Conservation (phyloP, 2,329 filamentous ascomycete species). For the Calonectria leucothoes region DNA sequence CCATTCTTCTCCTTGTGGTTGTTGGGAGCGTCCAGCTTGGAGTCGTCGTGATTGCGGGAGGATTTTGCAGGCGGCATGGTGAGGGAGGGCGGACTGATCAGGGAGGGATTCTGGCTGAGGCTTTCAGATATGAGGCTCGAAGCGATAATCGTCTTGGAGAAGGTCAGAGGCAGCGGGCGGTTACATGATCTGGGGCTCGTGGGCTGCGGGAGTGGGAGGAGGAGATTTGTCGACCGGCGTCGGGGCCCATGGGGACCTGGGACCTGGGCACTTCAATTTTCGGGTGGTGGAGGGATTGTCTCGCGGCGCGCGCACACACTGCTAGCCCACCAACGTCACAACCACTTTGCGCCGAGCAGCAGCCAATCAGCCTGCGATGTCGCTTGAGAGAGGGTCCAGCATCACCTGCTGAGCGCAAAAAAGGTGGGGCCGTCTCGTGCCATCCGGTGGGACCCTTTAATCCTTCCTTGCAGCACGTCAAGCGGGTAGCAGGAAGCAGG, state of each 20-base stretch:
- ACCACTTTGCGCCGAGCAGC: neutral
- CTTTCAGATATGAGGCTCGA: constrained; percentile 14
- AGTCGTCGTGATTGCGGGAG: constrained; percentile 59
- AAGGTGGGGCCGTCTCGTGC: constrained; percentile 10
- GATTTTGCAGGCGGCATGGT: constrained; percentile 61
- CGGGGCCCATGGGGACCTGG: constrained; percentile 30
- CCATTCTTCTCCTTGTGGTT: constrained; percentile 59
- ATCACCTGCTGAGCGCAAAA: neutral
- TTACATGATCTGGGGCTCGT: constrained; percentile 37
- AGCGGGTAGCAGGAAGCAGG: neutral
- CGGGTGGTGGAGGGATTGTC: constrained; percentile 27
- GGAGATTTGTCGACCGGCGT: constrained; percentile 35
- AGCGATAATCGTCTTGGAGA: constrained; percentile 1
- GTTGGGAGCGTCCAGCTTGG: constrained; percentile 54
- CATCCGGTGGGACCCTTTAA: constrained; percentile 1
- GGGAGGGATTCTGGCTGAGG: neutral
- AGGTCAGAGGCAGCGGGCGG: neutral
- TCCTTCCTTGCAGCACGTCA: neutral
- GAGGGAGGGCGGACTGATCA: constrained; percentile 10
- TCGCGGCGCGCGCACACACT: constrained; percentile 16
- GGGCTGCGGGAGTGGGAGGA: constrained; percentile 28
- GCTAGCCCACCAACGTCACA: constrained; percentile 33
- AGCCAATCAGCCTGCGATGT: neutral
- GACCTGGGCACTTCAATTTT: constrained; percentile 34
- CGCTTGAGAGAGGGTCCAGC: neutral